Base-by-base conservation (phyloP, 2,329 filamentous ascomycete species). In the Mollisiaceae sp. region DNA sequence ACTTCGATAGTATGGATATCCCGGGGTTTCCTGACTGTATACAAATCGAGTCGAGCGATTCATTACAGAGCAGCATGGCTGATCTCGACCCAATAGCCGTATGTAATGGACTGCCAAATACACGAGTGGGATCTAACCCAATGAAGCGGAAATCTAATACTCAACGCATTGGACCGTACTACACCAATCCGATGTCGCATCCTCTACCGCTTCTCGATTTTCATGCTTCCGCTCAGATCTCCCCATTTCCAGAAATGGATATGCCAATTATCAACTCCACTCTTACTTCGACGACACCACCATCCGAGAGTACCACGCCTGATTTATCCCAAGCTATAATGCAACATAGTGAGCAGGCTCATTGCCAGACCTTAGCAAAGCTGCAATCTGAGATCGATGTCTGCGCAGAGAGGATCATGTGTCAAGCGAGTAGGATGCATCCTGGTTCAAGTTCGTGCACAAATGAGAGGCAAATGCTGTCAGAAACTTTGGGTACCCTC, bases 1-100 rank as follows among this genome's bases (percentile, higher is more conserved):
- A 65, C 27, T 65, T 65, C 47, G 63, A 65, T 39, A 61, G 35
- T 27, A 59, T 65, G 63, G 63, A 65, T 39, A 59, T 65, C n/a
- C 58, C 59, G n/a, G 63, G 62, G 39, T 62, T 65, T 12, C 60
- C 63, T 41, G 63, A 65, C 14, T 61, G 63, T 65, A 65, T 52
- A 8, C 8, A 39, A 43, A 22, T 59, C 59, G 50, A 35, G 41
- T 32, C 50, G 24, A 54, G 22, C 27, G 50, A 54, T 24, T 14
- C 24, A 6, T 32, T 20, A 11, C n/a, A 36, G 8, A 14, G n/a
- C 22, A 45, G 24, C 55, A 12, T 57, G 20, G 32, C 63, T 65
- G 45, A 65, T 41, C 12, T 61, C 8, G 24, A 54, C 50, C 4
- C 2, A 20, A 27, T 20, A 65, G 63, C 63, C 14, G 18, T 27